A percentile compares a stretch with the other conserved stretches of the same genome.
These are phyloP conservation scores for Grigorovia humatica DNA, from an alignment of 805 yeast genomes.

Conservation along the genomic window DNA sequence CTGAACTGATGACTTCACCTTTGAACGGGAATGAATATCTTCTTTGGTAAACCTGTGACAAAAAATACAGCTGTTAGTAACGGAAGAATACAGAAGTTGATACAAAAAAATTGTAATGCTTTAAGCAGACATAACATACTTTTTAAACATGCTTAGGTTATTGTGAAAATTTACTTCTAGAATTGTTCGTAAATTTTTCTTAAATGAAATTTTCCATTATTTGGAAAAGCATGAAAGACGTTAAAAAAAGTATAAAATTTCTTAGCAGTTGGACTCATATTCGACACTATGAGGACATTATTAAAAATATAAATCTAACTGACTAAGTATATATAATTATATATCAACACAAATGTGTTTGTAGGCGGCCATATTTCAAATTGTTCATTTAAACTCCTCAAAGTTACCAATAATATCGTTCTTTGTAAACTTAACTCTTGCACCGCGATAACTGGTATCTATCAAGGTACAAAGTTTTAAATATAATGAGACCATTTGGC, in stretches of 20 bases:
- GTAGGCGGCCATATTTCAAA: no score
- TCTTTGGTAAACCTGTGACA: conserved; percentile 56
- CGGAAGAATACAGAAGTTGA: no score
- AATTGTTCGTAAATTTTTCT: neutral
- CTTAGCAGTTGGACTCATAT: no score
- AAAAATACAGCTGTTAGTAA: neutral
- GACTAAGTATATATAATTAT: no score
- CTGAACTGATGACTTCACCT: conserved; percentile 89
- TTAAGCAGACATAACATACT: conserved; percentile 2
- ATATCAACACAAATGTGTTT: no score
- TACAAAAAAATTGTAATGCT: no score
- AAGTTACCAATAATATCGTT: conserved; percentile 51
- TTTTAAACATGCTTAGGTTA: conserved; percentile 2
- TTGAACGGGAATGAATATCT: conserved; percentile 82
- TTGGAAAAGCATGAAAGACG: no score
- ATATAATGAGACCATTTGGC: conserved; percentile 47
- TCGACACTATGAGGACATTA: no score
- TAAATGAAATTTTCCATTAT: neutral
- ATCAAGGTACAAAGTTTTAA: conserved; percentile 45
- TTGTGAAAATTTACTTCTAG: neutral
- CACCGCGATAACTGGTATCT: conserved; percentile 44
- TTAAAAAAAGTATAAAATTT: no score
- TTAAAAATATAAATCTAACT: no score
- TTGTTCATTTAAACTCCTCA: conserved; percentile 21
- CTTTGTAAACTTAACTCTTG: conserved; percentile 40